These are phyloP conservation scores for Lanmaoa rubissima DNA, from an alignment of 768 basidiomycete genomes.

Conservation along the genomic window DNA sequence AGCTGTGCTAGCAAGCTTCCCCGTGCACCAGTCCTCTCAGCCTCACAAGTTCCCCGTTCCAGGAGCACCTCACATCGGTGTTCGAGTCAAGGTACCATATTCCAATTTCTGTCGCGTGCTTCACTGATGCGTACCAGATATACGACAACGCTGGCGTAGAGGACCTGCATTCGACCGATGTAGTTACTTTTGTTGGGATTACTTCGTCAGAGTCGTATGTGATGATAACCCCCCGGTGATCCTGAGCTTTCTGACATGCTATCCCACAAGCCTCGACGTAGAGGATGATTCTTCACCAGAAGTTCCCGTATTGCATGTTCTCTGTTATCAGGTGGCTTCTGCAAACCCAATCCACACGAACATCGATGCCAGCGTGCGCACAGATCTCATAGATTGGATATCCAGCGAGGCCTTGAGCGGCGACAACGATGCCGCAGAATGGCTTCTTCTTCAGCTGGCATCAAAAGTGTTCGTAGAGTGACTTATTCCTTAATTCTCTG, in stretches of 20 bases:
- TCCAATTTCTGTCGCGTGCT: not conserved
- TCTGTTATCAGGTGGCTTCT: constrained; percentile 39
- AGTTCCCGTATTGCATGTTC: constrained; percentile 68
- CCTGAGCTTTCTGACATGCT: constrained; percentile 15
- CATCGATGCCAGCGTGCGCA: constrained; percentile 34
- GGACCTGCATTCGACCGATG: constrained; percentile 55
- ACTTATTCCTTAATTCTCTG: not conserved
- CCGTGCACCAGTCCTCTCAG: constrained; percentile 28
- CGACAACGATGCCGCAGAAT: constrained; percentile 69
- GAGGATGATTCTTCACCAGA: constrained; percentile 37
- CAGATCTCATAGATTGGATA: constrained; percentile 69
- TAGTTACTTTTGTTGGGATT: constrained; percentile 74
- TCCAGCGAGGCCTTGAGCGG: constrained; percentile 67
- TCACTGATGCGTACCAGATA: constrained; percentile 41
- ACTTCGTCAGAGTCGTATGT: constrained; percentile 63
- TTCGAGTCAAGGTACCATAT: constrained; percentile 61
- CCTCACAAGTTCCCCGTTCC: constrained; percentile 68
- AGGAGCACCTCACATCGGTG: constrained; percentile 55
- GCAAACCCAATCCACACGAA: not conserved
- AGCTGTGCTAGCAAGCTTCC: constrained; percentile 20
- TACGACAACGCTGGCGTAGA: constrained; percentile 50
- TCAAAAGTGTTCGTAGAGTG: constrained; percentile 56
- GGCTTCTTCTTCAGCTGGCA: constrained; percentile 61
- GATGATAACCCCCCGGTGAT: not conserved
- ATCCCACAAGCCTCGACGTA: constrained; percentile 33